Base-by-base conservation (phyloP, 1,284 basidiomycete species). In the Malassezia caprae region DNA sequence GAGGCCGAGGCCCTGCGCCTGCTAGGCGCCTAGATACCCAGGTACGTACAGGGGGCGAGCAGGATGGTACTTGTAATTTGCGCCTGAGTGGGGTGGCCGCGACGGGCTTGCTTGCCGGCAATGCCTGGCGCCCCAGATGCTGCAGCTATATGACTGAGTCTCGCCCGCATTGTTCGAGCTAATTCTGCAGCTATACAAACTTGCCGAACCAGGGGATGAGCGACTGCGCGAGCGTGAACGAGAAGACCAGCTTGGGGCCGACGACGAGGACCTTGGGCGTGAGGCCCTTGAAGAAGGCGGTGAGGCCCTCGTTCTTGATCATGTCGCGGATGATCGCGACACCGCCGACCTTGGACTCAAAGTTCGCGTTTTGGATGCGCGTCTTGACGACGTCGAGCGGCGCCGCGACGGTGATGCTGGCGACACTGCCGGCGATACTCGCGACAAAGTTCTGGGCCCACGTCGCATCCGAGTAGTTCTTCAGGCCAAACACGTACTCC, bases 201-300 rank as follows among this genome's bases (percentile, higher is more conserved):
- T 90, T 84, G 51, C 86, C 84, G 76, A 94, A 96, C 75, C 86
- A 80, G 41, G 93, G 93, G 78, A 98, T 96, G 74, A 98, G 80
- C 21, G 85, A 87, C 78, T 98, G 93, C 5, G 93, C 93, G 8
- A 96, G 82, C 24, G 93, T 98, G 79, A 94, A 96, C 66, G 87
- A 90, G 81, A 96, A 96, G 63, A 98, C 88, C 37, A 98, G 82
- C 79, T 98, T 96, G 55, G 93, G 93, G 50, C 91, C 93, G 28
- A 96, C 91, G 57, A 96, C 90, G 34, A 96, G 81, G 66, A 96
- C 88, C 54, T 75, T 75, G 17, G 73, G 69, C 28, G 89, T 94
- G 63, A 94, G 78, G 34, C 91, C 91, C 79, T 98, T 96, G 82
- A 98, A 96, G 77, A 96, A 87, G n/a, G 89, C 88, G 0, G 77